Base-by-base conservation (phyloP, 73 alveolate species). In the Paramecium tetraurelia region DNA sequence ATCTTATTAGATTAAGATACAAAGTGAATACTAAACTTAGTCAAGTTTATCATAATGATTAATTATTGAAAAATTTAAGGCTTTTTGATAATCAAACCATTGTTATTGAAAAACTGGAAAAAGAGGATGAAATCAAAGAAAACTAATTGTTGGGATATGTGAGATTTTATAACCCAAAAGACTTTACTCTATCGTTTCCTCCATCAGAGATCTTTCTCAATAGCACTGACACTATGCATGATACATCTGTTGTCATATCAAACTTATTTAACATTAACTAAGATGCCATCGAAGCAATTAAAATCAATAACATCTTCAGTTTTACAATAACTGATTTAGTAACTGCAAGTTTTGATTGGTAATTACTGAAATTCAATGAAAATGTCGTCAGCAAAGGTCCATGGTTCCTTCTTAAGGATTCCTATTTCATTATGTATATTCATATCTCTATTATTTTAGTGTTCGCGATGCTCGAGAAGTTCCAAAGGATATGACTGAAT, bases 311-410 rank as follows among this genome's bases (percentile, higher is more conserved):
- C 46, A 11, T 80, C 16, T 80, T 22, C 21, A 18, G 90, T 44
- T 80, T 80, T 48, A 7, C 75, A 3, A 40, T 80, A 0, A 80
- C 90, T n/a, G 90, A 80, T 80, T 44, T 80, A 80, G 90, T 80
- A 21, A 80, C 75, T 44, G 70, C 90, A 43, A 44, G 76, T 48
- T 80, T 44, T 35, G 90, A 80, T 80, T 80, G 90, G 90, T 21
- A 31, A 43, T 41, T 27, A 7, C 57, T 80, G 7, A 80, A 46
- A 80, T 80, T 22, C 36, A 48, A 80, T 24, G 12, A 80, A 80
- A 44, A 22, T 22, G 21, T 5, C 0, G 43, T 80, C 5, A 43
- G 16, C 11, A 80, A 48, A 46, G 1, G 20, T 20, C 90, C 90
- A 41, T 80, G 90, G 90, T 80, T 41, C 38, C 46, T 80, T 20